Percentiles rank a stretch among this genome's conserved stretches.
Conservation (phyloP, 441 rosid species). For the Populus tomentosa region DNA sequence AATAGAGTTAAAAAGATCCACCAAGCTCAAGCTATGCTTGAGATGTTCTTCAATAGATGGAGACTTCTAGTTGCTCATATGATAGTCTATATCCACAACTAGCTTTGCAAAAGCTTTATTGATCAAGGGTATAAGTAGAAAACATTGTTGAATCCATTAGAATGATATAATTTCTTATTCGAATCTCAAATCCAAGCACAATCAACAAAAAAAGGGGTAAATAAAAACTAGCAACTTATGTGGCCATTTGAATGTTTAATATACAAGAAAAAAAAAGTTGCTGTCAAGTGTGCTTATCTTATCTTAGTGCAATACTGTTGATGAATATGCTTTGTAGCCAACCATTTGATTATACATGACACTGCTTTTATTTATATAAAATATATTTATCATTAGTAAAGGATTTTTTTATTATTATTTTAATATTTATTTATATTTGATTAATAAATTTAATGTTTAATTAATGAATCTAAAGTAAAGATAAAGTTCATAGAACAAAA, state of each 20-base stretch:
- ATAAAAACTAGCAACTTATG: background rate
- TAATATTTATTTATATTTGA: too few relatives aligned
- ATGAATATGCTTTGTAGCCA: too few relatives aligned
- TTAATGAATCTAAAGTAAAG: too few relatives aligned
- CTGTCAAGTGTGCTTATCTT: background rate
- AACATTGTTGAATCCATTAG: constrained; percentile 40
- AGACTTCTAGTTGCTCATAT: constrained; percentile 41
- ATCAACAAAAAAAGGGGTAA: background rate
- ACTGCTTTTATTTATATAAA: too few relatives aligned
- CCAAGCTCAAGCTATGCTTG: constrained; percentile 35
- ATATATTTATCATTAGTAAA: too few relatives aligned
- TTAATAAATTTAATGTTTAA: too few relatives aligned
- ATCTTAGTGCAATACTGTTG: too few relatives aligned
- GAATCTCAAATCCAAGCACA: constrained; percentile 23
- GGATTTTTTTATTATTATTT: too few relatives aligned
- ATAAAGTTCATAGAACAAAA: too few relatives aligned
- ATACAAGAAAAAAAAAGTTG: background rate
- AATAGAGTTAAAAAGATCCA: constrained; percentile 47
- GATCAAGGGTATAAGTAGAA: constrained; percentile 36
- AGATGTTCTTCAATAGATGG: constrained; percentile 41
- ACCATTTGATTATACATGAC: too few relatives aligned
- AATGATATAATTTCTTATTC: constrained; percentile 30
- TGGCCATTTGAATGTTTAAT: background rate
- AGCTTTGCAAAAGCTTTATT: constrained; percentile 53
- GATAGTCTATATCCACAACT: constrained; percentile 44